phyloP scores from a whole-genome alignment of 805 yeast genomes.

The Candida gorgasii region DNA sequence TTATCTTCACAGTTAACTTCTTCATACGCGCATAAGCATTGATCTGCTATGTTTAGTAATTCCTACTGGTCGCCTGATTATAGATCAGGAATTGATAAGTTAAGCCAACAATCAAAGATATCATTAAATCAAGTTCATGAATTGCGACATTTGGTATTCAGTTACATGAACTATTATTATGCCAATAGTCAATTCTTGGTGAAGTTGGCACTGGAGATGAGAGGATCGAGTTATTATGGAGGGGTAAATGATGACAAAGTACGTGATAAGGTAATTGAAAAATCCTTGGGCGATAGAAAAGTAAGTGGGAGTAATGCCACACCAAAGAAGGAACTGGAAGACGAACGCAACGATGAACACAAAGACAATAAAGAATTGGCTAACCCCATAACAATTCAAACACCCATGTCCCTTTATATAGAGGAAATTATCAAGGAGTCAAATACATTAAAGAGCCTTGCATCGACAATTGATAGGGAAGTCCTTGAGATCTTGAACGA shows the following conservation, averaged over 20 bases:
- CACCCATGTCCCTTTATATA: constrained; percentile 17
- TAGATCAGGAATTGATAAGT: constrained; percentile 33
- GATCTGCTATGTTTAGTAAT: constrained; percentile 28
- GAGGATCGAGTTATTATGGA: background rate
- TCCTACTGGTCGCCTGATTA: constrained; percentile 46
- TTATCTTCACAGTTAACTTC: background rate
- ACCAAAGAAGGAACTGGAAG: background rate
- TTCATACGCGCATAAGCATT: background rate
- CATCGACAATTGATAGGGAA: constrained; percentile 34
- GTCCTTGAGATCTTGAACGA: constrained; percentile 34
- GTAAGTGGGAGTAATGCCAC: background rate
- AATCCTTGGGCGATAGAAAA: background rate
- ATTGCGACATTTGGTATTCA: constrained; percentile 36
- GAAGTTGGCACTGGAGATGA: constrained; percentile 19
- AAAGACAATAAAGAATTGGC: background rate
- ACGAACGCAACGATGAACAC: background rate
- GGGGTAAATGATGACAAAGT: background rate
- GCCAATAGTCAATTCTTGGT: constrained; percentile 35
- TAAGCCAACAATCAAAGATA: constrained; percentile 29
- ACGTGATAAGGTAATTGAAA: background rate
- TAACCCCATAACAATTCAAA: constrained; percentile 9
- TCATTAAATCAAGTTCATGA: constrained; percentile 44
- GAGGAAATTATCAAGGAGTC: constrained; percentile 26
- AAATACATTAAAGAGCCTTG: constrained; percentile 23
- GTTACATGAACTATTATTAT: constrained; percentile 36